Percentiles rank a stretch among this genome's conserved stretches.
phyloP scores from a whole-genome alignment of 441 rosid species.

The Erodium texanum region DNA sequence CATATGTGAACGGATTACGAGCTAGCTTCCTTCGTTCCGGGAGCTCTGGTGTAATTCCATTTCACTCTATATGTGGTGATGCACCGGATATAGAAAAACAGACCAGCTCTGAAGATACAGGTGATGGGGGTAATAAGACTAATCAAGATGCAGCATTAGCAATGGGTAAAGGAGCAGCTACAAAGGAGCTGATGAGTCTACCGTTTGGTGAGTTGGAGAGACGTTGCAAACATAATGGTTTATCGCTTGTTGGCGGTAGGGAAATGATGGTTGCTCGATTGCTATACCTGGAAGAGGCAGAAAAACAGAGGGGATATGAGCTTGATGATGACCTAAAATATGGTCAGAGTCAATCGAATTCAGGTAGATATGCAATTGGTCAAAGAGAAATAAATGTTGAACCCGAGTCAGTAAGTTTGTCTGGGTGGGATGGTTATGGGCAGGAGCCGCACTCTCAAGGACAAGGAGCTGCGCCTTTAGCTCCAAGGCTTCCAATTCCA shows the following conservation, averaged over 20 bases:
- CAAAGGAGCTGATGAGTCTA: conserved; percentile 78
- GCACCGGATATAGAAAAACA: conserved; percentile 75
- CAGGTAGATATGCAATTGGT: conserved; percentile 39
- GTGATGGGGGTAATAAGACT: conserved; percentile 40
- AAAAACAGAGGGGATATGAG: conserved; percentile 82
- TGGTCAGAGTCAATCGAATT: conserved; percentile 39
- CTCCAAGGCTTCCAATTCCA: conserved; percentile 43
- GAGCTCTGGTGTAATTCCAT: conserved; percentile 73
- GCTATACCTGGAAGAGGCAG: conserved; percentile 92
- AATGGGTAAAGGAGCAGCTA: conserved; percentile 94
- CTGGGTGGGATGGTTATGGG: conserved; percentile 41
- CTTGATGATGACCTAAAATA: conserved; percentile 64
- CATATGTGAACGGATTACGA: conserved; percentile 88
- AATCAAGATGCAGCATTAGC: conserved; percentile 93
- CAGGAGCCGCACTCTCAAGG: conserved; percentile 37
- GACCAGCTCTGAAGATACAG: conserved; percentile 33
- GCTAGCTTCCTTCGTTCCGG: conserved; percentile 92
- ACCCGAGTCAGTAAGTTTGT: conserved; percentile 32
- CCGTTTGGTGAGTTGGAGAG: conserved; percentile 91
- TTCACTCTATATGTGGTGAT: conserved; percentile 87
- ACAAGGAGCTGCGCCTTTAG: conserved; percentile 35
- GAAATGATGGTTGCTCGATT: conserved; percentile 91
- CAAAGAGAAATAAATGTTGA: conserved; percentile 47
- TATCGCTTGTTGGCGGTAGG: conserved; percentile 97
- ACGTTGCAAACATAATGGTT: conserved; percentile 95